Evolutionary conservation across 768 basidiomycete genomes (phyloP).

Genomic region (Amyloporia xantha): DNA sequence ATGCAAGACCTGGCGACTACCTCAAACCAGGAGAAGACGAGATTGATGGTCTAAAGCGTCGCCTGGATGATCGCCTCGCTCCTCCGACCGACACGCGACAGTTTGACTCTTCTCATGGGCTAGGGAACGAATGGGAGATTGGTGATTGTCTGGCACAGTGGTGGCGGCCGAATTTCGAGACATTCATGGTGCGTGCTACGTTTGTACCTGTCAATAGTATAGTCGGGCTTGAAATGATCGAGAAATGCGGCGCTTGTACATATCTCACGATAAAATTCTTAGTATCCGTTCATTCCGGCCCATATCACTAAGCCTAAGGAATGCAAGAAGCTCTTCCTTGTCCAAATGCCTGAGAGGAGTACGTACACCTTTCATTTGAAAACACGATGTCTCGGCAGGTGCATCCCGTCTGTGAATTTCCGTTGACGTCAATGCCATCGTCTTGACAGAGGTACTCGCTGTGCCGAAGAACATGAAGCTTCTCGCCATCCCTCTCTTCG

Average conservation of each 20-base stretch:
- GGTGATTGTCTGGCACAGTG: constrained; percentile 96
- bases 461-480: constrained; percentile 99
- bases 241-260: not conserved
- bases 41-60: constrained; percentile 79
- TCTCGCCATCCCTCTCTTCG: constrained; percentile 92
- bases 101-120: constrained; percentile 68
- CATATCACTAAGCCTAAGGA: constrained; percentile 98
- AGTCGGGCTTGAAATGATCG: too few species aligned
- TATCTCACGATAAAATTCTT: constrained; percentile 1
- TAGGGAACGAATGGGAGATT: constrained; percentile 92
- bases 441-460: constrained; percentile 79
- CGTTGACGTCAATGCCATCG: not conserved
- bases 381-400: too few species aligned
- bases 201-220: not conserved
- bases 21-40: constrained; percentile 96
- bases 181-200: constrained; percentile 77
- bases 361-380: too few species aligned
- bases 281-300: constrained; percentile 93
- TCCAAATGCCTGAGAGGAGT: constrained; percentile 95
- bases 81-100: constrained; percentile 68
- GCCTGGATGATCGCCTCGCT: constrained; percentile 85
- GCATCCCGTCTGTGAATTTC: not conserved
- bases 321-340: constrained; percentile 91
- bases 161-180: constrained; percentile 99
- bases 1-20: constrained; percentile 91